A percentile compares a stretch with the other conserved stretches of the same genome.
phyloP scores from a whole-genome alignment of 23 red algal species.

The Chondrus crispus region DNA sequence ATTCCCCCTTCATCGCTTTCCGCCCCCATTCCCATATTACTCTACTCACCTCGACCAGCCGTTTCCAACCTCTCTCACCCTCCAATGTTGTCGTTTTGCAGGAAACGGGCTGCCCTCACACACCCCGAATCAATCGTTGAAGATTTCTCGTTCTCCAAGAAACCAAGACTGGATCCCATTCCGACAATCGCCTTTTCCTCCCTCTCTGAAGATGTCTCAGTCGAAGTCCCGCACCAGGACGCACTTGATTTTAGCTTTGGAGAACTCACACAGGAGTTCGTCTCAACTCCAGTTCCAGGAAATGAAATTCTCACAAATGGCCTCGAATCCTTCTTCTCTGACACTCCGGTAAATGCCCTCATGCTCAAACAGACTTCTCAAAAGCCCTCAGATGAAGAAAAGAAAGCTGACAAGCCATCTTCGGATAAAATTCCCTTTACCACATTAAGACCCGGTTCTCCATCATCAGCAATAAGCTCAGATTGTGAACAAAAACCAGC shows the following conservation, averaged over 20 bases:
- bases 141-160: not conserved
- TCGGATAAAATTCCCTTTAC: not conserved
- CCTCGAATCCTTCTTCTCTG: not conserved
- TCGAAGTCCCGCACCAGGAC: not conserved
- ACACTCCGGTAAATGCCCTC: not conserved
- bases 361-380: not conserved
- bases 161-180: not conserved
- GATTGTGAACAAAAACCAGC: not conserved
- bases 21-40: too few species aligned
- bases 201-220: not conserved
- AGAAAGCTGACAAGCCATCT: not conserved
- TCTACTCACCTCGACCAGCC: not conserved
- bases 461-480: not conserved
- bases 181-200: not conserved
- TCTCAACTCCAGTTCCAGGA: not conserved
- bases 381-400: not conserved
- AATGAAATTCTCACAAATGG: not conserved
- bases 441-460: not conserved
- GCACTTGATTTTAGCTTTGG: not conserved
- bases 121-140: not conserved
- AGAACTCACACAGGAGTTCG: not conserved
- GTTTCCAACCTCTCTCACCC: not conserved
- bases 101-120: not conserved
- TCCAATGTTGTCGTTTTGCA: not conserved
- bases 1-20: too few species aligned